A percentile compares a stretch with the other conserved stretches of the same genome.
Conservation (phyloP, 495 filamentous ascomycete genomes). For the Penicillium turbatum region DNA sequence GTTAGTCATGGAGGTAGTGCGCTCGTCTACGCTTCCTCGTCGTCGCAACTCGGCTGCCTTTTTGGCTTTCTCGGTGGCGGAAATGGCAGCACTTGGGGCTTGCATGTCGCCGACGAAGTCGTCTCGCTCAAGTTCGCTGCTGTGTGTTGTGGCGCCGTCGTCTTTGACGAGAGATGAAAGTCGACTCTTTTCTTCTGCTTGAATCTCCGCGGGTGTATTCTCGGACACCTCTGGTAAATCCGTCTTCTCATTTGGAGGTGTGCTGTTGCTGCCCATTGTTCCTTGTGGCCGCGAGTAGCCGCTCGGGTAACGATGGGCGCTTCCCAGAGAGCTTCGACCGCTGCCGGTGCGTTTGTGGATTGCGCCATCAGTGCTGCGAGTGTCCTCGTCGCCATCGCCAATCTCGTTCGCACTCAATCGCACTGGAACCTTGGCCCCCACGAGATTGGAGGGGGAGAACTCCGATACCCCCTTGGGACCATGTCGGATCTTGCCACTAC, state of each 20-base stretch:
- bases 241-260: conserved; percentile 54
- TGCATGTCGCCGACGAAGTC: conserved; percentile 51
- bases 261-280: conserved; percentile 65
- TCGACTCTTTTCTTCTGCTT: conserved; percentile 34
- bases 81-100: conserved; percentile 35
- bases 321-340: conserved; percentile 72
- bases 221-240: conserved; percentile 50
- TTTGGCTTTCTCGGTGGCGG: conserved; percentile 61
- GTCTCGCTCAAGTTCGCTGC: conserved; percentile 53
- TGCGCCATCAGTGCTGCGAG: conserved; percentile 44
- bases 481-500: conserved; percentile 76
- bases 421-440: conserved; percentile 77
- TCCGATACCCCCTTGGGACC: conserved; percentile 65
- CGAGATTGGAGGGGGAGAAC: conserved; percentile 69
- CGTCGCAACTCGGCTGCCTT: conserved; percentile 72
- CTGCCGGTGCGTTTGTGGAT: conserved; percentile 73
- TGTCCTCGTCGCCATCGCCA: conserved; percentile 76
- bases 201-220: conserved; percentile 45
- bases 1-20: conserved; percentile 76
- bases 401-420: conserved; percentile 92
- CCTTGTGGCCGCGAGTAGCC: conserved; percentile 50
- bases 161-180: conserved; percentile 42
- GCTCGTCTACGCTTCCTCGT: conserved; percentile 90
- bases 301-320: conserved; percentile 54
- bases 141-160: conserved; percentile 39